These are phyloP conservation scores for Gynandropsis gynandra DNA, from an alignment of 345 rosid species.

Conservation along the genomic window DNA sequence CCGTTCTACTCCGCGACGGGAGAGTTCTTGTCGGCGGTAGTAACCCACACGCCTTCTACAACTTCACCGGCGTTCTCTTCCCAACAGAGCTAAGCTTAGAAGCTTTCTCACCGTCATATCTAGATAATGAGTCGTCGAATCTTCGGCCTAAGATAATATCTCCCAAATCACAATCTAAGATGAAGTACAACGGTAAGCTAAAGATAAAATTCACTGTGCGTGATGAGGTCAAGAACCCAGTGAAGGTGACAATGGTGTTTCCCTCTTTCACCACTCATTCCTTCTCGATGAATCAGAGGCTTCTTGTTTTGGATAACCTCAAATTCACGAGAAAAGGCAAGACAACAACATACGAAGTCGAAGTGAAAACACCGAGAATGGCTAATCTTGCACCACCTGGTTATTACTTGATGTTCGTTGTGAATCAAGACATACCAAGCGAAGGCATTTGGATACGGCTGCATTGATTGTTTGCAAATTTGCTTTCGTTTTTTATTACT, in stretches of 20 bases:
- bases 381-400: constrained; percentile 60
- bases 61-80: constrained; percentile 41
- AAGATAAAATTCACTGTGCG: constrained; percentile 31
- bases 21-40: constrained; percentile 59
- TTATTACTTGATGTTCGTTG: constrained; percentile 59
- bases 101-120: constrained; percentile 52
- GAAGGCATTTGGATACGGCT: constrained; percentile 57
- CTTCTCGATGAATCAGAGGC: constrained; percentile 52
- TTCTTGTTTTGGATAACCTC: constrained; percentile 35
- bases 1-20: constrained; percentile 54
- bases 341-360: constrained; percentile 25
- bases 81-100: constrained; percentile 62
- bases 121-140: constrained; percentile 23
- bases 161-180: constrained; percentile 23
- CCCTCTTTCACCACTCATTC: constrained; percentile 66
- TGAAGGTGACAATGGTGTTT: constrained; percentile 34
- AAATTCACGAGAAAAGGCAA: too few relatives aligned
- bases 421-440: constrained; percentile 63
- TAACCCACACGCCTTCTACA: constrained; percentile 48
- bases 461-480: neutral
- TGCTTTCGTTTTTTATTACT: too few relatives aligned
- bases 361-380: constrained; percentile 36
- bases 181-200: constrained; percentile 26
- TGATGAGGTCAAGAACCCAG: constrained; percentile 22
- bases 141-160: constrained; percentile 38